phyloP scores from a whole-genome alignment of 208 protist species.

The Leishmania major region DNA sequence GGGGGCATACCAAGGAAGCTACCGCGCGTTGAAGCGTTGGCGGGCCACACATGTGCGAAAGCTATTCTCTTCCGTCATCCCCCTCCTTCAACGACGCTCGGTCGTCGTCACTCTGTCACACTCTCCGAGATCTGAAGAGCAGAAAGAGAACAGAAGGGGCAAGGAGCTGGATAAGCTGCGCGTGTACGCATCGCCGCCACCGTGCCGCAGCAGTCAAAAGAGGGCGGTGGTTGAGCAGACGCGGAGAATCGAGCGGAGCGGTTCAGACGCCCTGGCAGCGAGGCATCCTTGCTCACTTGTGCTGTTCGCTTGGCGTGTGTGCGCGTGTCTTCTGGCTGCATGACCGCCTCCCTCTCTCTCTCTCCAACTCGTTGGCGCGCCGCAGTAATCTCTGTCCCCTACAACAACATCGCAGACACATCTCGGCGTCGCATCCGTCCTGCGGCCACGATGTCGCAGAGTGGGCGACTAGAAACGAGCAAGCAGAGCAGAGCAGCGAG shows the following conservation, averaged over 20 bases:
- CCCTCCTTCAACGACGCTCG: neutral
- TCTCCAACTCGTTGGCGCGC: neutral
- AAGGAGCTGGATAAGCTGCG: neutral
- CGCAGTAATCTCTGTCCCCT: neutral
- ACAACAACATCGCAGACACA: neutral
- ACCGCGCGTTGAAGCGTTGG: neutral
- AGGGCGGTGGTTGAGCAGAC: neutral
- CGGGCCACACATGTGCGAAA: neutral
- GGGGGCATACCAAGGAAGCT: neutral
- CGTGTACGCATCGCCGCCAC: neutral
- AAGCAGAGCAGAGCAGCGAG: neutral
- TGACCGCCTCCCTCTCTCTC: neutral
- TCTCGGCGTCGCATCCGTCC: neutral
- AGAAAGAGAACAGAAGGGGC: neutral
- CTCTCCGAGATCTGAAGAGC: neutral
- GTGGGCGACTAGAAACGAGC: neutral
- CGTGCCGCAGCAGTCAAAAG: neutral
- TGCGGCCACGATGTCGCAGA: neutral
- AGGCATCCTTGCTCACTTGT: neutral
- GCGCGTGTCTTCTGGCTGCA: neutral
- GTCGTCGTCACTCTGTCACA: neutral
- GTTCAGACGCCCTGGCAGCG: neutral
- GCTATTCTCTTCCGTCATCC: neutral
- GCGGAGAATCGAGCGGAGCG: neutral
- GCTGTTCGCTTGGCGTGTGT: neutral